Evolutionary conservation across 306 rosid species (phyloP), one percentile per base, ranked within the genome.

Genomic region (Sindora glabra): DNA sequence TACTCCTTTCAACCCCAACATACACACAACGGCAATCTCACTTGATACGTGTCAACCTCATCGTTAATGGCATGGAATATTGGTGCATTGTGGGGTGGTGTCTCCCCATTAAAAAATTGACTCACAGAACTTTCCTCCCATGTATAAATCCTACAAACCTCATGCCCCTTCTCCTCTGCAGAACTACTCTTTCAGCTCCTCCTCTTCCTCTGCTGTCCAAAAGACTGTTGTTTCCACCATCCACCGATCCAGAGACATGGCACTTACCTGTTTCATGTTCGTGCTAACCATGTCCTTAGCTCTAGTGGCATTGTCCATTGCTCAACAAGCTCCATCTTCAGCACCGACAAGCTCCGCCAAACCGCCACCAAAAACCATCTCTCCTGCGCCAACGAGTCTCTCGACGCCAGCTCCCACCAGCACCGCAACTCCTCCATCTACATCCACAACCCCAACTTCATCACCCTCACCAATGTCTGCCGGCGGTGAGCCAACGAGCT

Each of bases 311-410:
- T 42, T 76, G 17, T 82, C 94, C 70, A 14, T 42, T n/a, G 73
- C 76, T 8, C 84, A 81, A 64, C 84, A 81, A 64, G 42, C 73
- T 21, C 95, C 87, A 6, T 27, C 79, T 23, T 52, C 70, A 5
- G 70, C 82, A 39, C 83, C 89, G 3, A 21, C 23, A 13, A 3
- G 12, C 4, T 48, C 62, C 5, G 0, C 65, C 46, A 36, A 8
- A 5, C 29, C 16, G 8, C 15, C 73, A 1, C 60, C 83, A 0
- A 19, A 60, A 1, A 0, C 49, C 3, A 3, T 52, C n/a, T 0
- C 29, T 0, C 3, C 54, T 1, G 69, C 73, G 5, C 34, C 74
- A 5, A 17, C 64, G 0, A 3, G 13, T 1, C 32, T 11, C 0
- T 17, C 30, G 34, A 9, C 72, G 36, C 2, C 7, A 5, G 15